These are phyloP conservation scores for Nitzschia inconspicua DNA, from an alignment of 108 stramenopile genomes.

Conservation along the genomic window DNA sequence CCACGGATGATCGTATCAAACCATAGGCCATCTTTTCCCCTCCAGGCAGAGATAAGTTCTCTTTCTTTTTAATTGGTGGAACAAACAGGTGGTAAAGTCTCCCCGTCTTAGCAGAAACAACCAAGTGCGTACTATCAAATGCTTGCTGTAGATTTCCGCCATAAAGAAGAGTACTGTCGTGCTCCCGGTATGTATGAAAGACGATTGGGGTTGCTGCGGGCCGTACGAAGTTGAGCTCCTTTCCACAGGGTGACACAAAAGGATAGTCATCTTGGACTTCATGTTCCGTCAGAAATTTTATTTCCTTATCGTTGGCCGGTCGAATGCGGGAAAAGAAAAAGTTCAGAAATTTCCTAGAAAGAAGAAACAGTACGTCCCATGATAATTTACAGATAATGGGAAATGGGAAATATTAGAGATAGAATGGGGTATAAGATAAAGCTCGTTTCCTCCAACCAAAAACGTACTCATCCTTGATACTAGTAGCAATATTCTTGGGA, in stretches of 20 bases:
- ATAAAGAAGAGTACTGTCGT: slow-evolving; percentile 14
- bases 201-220: slow-evolving; percentile 53
- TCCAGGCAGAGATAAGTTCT: not conserved
- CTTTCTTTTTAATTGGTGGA: not conserved
- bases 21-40: slow-evolving; percentile 25
- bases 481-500: slow-evolving; percentile 58
- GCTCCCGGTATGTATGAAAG: slow-evolving; percentile 25
- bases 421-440: no score
- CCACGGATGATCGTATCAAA: slow-evolving; percentile 36
- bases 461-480: slow-evolving; percentile 48
- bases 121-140: slow-evolving; percentile 26
- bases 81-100: slow-evolving; percentile 38
- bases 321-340: slow-evolving; percentile 42
- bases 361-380: no score
- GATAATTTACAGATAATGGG: no score
- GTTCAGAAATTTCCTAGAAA: slow-evolving; percentile 42
- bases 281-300: slow-evolving; percentile 3
- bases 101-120: slow-evolving; percentile 30
- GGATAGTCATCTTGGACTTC: slow-evolving; percentile 24
- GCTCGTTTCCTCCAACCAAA: no score
- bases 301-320: not conserved
- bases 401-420: no score
- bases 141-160: slow-evolving; percentile 27
- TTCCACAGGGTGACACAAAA: slow-evolving; percentile 43
- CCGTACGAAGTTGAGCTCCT: slow-evolving; percentile 45